Evolutionary conservation across 2,329 filamentous ascomycete genomes (phyloP), one percentile per base, ranked within the genome.

Genomic region (Claviceps lovelessii): DNA sequence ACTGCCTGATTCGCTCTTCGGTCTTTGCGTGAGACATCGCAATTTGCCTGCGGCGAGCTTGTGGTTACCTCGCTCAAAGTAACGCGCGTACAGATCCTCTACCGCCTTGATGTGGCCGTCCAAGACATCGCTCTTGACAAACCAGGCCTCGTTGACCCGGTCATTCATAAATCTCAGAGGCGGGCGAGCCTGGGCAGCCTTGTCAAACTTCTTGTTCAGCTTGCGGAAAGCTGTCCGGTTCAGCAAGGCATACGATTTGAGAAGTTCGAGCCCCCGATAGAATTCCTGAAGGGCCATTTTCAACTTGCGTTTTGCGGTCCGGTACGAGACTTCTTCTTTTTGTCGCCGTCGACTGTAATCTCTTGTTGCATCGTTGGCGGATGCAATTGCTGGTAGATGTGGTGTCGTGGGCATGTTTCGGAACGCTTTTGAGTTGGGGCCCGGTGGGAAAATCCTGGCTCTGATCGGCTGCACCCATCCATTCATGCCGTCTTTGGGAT

Each of bases 181-280:
- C 0, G 88, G 88, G 11, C 85, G 80, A 45, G 89, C 85, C 61
- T 90, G 81, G 55, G 90, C 82, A 2, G 86, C 82, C 72, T 97
- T 98, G 75, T 97, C 90, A 67, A 94, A 97, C 70, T 98, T 98
- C 69, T 98, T 98, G 71, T 95, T 96, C 65, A 98, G 89, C 69
- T 98, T 98, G 37, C 90, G 84, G 65, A 97, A 97, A 0, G 90
- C 93, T 0, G 89, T 95, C 51, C 89, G 81, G 67, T 98, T 98
- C 15, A 96, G 76, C 28, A 95, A 73, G 1, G 90, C 85, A 63
- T 95, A 98, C 0, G 88, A 87, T 71, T 96, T 97, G 56, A 98
- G 77, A 49, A 97, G 74, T 66, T 98, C 93, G 15, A 98, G 76
- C 0, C 88, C 86, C 23, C 91, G 85, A 67, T 98, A 97, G 67